Percentiles rank a stretch among this genome's conserved stretches.
These are phyloP conservation scores for Pleurotus pulmonarius DNA, from an alignment of 768 basidiomycete genomes.

Conservation along the genomic window DNA sequence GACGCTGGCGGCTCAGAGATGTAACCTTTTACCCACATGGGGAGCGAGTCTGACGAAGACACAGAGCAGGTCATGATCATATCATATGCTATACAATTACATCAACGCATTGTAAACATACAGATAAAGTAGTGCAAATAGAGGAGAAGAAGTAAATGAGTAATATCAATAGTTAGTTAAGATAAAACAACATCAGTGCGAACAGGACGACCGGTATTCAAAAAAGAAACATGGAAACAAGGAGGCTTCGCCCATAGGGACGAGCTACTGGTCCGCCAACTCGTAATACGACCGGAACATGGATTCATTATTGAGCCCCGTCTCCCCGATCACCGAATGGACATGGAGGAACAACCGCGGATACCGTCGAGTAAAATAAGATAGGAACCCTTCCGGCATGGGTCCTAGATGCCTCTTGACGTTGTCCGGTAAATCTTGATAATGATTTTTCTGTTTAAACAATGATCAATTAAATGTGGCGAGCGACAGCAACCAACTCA, in stretches of 20 bases:
- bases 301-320: conserved; percentile 73
- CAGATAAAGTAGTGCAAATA: conserved; percentile 14
- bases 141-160: background rate
- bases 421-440: conserved; percentile 92
- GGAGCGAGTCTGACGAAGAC: no score
- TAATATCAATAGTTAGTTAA: conserved; percentile 6
- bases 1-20: no score
- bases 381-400: conserved; percentile 89
- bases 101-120: conserved; percentile 11
- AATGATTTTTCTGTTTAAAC: conserved; percentile 82
- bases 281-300: conserved; percentile 93
- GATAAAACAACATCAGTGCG: background rate
- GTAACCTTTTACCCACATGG: no score
- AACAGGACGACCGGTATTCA: background rate
- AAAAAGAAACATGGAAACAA: no score
- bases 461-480: background rate
- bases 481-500: background rate
- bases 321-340: conserved; percentile 72
- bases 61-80: background rate
- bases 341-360: conserved; percentile 91
- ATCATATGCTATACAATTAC: conserved; percentile 4
- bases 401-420: conserved; percentile 86
- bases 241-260: no score
- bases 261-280: conserved; percentile 39
- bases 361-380: conserved; percentile 92